Evolutionary conservation across 129 eudicot genomes (phyloP), one percentile per base, ranked within the genome.

Genomic region (Silybum marianum): DNA sequence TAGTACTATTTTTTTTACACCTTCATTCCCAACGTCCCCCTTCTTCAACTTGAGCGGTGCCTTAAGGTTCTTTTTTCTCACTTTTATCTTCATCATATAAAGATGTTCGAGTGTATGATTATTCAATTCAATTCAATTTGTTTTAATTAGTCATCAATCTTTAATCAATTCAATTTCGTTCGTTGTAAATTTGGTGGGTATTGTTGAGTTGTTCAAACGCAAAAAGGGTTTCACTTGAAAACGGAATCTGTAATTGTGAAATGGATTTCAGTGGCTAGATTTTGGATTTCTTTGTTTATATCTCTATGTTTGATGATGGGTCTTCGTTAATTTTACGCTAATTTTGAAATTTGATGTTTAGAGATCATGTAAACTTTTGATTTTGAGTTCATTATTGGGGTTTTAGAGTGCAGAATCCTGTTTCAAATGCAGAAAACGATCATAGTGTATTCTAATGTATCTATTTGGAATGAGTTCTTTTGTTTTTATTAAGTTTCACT

Each of bases 171-270:
- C 16, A 46, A 30, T 7, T 58, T 28, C 30, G 34, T n/a, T 46
- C 34, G 34, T 65, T 60, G 6, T 67, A 14, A 74, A 75, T 46
- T 67, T 67, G 58, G 65, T 73, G 36, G 16, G 84, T 80, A 11
- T 81, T 13, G 69, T 28, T 28, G 30, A 3, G 11, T 39, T 72
- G 30, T 18, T 2, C 1, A 34, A 34, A 10, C 25, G 23, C 18
- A 2, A 5, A 39, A 73, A 79, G 84, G 84, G 80, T 73, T 81
- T 81, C 73, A 23, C 6, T 26, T 69, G 9, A 3, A 12, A 12
- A 18, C 14, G 71, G 38, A 80, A 72, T 38, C 36, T 80, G 3
- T 54, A 30, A 65, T 44, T 65, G 0, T 12, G 67, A 69, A 58
- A 3, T 32, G 58, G 54, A 21, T 77, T 66, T 38, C 21, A 39